These are phyloP conservation scores for Lachancea sp. DNA, from an alignment of 805 yeast species.

Conservation along the genomic window DNA sequence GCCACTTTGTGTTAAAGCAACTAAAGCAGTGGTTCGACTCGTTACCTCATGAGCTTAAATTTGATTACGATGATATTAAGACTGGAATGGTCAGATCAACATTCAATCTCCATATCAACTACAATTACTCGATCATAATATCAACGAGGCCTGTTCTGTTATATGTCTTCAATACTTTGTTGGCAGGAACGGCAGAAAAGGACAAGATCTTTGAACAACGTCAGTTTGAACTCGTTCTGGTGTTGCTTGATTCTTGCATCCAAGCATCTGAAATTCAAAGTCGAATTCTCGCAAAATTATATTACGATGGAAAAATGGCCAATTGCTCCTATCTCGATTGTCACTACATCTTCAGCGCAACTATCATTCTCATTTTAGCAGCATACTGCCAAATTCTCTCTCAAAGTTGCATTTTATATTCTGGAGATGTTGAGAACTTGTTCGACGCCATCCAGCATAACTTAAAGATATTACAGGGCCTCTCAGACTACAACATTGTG, in stretches of 20 bases:
- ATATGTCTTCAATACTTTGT: conserved; percentile 17
- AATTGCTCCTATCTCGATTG: conserved; percentile 18
- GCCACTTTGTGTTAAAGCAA: conserved; percentile 13
- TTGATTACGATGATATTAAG: conserved; percentile 14
- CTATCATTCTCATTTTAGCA: conserved; percentile 15
- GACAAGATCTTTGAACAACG: conserved; percentile 11
- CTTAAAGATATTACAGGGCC: conserved; percentile 12
- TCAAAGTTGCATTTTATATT: background rate
- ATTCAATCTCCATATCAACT: conserved; percentile 18
- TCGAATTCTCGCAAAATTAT: conserved; percentile 13
- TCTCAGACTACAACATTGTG: conserved; percentile 16
- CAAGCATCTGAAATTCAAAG: conserved; percentile 20
- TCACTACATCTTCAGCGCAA: conserved; percentile 18
- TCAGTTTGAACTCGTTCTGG: conserved; percentile 9
- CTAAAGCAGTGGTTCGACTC: conserved; percentile 16
- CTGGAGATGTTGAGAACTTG: conserved; percentile 1
- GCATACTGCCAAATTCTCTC: conserved; percentile 11
- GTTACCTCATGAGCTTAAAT: conserved; percentile 12
- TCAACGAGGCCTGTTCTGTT: conserved; percentile 19
- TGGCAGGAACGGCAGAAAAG: conserved; percentile 7
- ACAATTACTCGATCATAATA: conserved; percentile 18
- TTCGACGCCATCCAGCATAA: conserved; percentile 15
- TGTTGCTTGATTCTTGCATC: conserved; percentile 16
- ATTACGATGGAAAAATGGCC: conserved; percentile 16
- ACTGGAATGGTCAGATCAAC: conserved; percentile 14